Percentiles rank a stretch among this genome's conserved stretches.
These are phyloP conservation scores for Trichoderma cornu-damae DNA, from an alignment of 2,329 filamentous ascomycete genomes.

Conservation along the genomic window DNA sequence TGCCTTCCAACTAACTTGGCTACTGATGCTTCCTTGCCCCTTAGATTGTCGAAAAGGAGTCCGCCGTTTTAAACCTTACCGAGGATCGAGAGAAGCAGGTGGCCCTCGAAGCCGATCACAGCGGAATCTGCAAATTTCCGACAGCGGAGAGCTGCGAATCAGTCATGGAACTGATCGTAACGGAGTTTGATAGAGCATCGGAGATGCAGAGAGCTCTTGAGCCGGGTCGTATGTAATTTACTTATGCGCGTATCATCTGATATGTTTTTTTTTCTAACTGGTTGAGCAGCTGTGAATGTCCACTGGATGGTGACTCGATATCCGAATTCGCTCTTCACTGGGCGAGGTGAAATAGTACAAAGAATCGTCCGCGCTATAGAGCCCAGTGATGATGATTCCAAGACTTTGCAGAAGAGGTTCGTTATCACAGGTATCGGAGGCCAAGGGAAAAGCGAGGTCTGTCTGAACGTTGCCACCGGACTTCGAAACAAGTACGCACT, in stretches of 20 bases:
- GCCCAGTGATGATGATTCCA: not conserved
- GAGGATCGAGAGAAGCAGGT: not conserved
- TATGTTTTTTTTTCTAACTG: not conserved
- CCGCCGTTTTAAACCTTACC: not conserved
- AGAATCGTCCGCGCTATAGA: not conserved
- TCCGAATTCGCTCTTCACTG: not conserved
- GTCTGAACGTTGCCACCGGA: not conserved
- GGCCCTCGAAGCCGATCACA: not conserved
- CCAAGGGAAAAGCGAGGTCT: slow-evolving; percentile 15
- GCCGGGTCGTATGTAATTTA: slow-evolving; percentile 6
- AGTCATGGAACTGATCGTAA: not conserved
- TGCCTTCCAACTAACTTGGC: not conserved
- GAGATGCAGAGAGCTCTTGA: not conserved
- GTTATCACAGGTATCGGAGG: slow-evolving; percentile 10
- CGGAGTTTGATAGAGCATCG: not conserved
- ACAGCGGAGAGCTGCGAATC: not conserved
- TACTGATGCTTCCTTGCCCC: not conserved
- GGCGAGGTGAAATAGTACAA: not conserved
- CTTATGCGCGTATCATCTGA: too few relatives aligned
- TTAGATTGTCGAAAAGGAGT: slow-evolving; percentile 9
- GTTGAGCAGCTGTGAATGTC: not conserved
- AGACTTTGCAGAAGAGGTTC: not conserved
- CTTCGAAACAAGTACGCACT: slow-evolving; percentile 3
- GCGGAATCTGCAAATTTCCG: slow-evolving; percentile 15
- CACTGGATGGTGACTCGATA: not conserved